A percentile compares a stretch with the other conserved stretches of the same genome.
Conservation (phyloP, 352 stramenopile genomes). For the Sclerospora graminicola region DNA sequence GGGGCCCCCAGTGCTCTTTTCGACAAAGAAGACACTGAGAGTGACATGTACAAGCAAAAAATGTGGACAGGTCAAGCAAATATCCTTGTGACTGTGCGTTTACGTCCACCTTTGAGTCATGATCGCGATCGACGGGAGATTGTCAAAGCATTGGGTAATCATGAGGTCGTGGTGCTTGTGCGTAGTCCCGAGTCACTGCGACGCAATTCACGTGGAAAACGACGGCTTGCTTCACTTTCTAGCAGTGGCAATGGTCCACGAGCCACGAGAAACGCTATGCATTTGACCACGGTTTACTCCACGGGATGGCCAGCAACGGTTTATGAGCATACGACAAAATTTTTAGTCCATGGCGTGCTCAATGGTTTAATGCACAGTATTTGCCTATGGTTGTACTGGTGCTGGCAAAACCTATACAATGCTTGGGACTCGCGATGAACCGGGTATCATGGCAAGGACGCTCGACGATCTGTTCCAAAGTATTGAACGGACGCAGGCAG, state of each 20-base stretch:
- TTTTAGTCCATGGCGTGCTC: slow-evolving; percentile 80
- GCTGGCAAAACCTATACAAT: no score
- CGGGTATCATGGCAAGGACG: no score
- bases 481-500: slow-evolving; percentile 41
- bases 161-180: slow-evolving; percentile 81
- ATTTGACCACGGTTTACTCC: slow-evolving; percentile 84
- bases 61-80: no score
- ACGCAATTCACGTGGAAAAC: slow-evolving; percentile 24
- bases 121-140: slow-evolving; percentile 63
- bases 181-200: slow-evolving; percentile 7
- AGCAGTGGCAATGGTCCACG: not conserved
- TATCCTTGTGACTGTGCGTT: not conserved
- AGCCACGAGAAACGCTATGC: slow-evolving; percentile 79
- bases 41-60: no score
- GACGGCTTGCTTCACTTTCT: slow-evolving; percentile 18
- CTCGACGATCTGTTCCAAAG: slow-evolving; percentile 79
- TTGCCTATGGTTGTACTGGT: slow-evolving; percentile 86
- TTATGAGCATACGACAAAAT: slow-evolving; percentile 83
- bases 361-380: slow-evolving; percentile 90
- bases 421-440: no score
- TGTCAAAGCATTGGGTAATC: slow-evolving; percentile 76
- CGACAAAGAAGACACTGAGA: no score
- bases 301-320: slow-evolving; percentile 56
- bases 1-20: no score
- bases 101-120: no score